Evolutionary conservation across 75 land plant species (phyloP), one percentile per base, ranked within the genome.

Genomic region (Selaginella moellendorffii): DNA sequence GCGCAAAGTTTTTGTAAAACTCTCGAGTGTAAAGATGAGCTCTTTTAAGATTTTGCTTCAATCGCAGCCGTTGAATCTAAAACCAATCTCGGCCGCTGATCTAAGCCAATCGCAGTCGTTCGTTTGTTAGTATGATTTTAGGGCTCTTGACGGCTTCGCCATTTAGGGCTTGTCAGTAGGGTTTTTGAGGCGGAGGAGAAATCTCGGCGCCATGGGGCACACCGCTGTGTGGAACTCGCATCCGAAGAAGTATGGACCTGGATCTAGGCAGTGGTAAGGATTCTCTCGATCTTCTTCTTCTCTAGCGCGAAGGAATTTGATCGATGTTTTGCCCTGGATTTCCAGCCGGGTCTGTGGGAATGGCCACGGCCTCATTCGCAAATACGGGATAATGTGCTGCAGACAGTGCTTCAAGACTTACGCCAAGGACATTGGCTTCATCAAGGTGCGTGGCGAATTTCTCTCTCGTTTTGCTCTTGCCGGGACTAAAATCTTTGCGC

Each of bases 171-270:
- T 36, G 5, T 5, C 14, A 14, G 5, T 36, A 36, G 46, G 46
- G 46, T 36, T 36, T 36, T 36, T 14, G 5, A 14, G 5, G 46
- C 46, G 46, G 46, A 36, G 14, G 46, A 36, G 46, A 14, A 36
- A 36, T n/a, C n/a, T n/a, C n/a, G n/a, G n/a, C n/a, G 51, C n/a
- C 22, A 84, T 84, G 87, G 85, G 85, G 10, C 87, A 84, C 74
- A 54, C 79, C 0, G 78, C 81, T 31, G 80, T 84, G 0, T 84
- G 87, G 87, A 84, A 81, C 77, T 74, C 87, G 27, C 87, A 84
- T 63, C 84, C 87, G 52, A 84, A 84, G 80, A 79, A 54, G 64
- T 84, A 78, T 58, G 87, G 87, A 19, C 82, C 87, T 21, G 87
- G 87, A 20, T 84, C 87, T 19, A 83, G 87, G 66, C 53, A 83